A percentile compares a stretch with the other conserved stretches of the same genome.
Evolutionary conservation across 2,329 filamentous ascomycete genomes (phyloP).

Genomic region (Ascosphaera apis): DNA sequence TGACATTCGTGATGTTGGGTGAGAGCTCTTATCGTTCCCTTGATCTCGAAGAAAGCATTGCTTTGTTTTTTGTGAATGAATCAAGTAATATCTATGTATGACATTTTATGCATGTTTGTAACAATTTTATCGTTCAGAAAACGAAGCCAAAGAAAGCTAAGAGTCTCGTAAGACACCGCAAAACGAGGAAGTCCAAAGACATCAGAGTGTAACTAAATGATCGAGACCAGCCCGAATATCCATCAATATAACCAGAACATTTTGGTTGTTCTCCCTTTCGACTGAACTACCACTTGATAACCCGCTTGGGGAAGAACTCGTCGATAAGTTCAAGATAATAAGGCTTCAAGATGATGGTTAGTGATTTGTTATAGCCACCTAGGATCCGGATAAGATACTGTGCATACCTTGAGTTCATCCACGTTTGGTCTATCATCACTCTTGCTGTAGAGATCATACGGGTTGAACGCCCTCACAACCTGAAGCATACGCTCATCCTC

Average conservation of each 20-base stretch:
- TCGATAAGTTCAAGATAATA: slow-evolving; percentile 57
- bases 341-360: slow-evolving; percentile 22
- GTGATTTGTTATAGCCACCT: slow-evolving; percentile 1
- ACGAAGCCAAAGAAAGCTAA: neutral
- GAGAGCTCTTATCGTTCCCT: too few relatives aligned
- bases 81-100: too few relatives aligned
- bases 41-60: too few relatives aligned
- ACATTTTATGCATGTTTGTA: too few relatives aligned
- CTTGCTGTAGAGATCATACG: slow-evolving; percentile 83
- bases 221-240: too few relatives aligned
- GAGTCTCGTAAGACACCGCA: neutral
- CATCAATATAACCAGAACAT: too few relatives aligned
- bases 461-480: slow-evolving; percentile 70
- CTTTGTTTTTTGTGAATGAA: too few relatives aligned
- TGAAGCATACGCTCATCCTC: slow-evolving; percentile 59
- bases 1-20: too few relatives aligned
- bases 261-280: too few relatives aligned
- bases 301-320: slow-evolving; percentile 46
- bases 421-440: slow-evolving; percentile 56
- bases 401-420: slow-evolving; percentile 46
- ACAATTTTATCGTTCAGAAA: too few relatives aligned
- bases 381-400: neutral
- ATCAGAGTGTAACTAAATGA: too few relatives aligned
- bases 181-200: neutral
- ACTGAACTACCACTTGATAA: slow-evolving; percentile 46